Base-by-base conservation (phyloP, 345 rosid species). In the Pseudoturritis turrita region DNA sequence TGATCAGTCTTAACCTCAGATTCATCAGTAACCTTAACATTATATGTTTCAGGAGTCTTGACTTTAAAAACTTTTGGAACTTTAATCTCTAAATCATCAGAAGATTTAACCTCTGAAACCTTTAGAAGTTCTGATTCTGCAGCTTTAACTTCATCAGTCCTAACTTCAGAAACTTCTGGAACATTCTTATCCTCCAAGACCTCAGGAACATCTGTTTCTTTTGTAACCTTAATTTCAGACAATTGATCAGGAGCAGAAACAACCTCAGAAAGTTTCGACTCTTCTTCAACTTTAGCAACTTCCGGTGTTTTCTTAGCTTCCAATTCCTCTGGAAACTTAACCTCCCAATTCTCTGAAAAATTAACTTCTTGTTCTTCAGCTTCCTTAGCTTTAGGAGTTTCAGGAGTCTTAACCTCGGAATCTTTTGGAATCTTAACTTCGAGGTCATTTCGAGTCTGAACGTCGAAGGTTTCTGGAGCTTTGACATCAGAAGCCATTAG, bases 251-350 rank as follows among this genome's bases (percentile, higher is more conserved):
- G 23, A 74, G 45, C 3, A 23, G 10, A 10, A 40, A 29, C 40
- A 40, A 29, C 40, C 33, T 41, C 22, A 51, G 50, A 6, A 41
- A 7, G 44, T 51, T 61, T 61, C 8, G 64, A 37, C 7, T 57
- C 66, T 19, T 63, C 40, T 44, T 6, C 47, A 52, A 62, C 43
- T 19, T 71, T 52, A 40, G 6, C 69, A 62, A 21, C 49, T 29
- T 37, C n/a, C 0, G 71, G n/a, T 36, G 58, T 6, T 49, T 37
- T 66, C 29, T 31, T 66, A 40, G 37, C 21, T 58, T 74, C 78
- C 5, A 66, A 21, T 5, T 74, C 78, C 45, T 67, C 73, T 43
- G 78, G 63, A 49, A 75, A 75, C 50, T 68, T 67, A 58, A 74
- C 78, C 13, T 74, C 72, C 72, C 72, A 66, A 49, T 58, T 58